Evolutionary conservation across 2,329 filamentous ascomycete species (phyloP).

Genomic region (Aspergillus ochraceoroseus): DNA sequence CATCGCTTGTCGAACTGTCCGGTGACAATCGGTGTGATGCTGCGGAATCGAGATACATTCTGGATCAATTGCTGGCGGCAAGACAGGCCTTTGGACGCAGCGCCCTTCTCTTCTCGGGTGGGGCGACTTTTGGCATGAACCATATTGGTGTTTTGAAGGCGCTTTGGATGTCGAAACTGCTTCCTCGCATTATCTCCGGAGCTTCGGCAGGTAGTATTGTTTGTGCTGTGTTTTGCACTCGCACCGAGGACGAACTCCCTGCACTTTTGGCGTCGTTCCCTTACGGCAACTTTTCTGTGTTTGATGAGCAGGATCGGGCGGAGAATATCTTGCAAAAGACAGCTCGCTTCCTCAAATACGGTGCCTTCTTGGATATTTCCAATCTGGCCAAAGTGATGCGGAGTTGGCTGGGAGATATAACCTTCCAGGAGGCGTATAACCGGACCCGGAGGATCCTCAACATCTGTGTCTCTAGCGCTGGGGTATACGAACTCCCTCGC

Average conservation of each 20-base stretch:
- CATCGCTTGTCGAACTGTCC: conserved; percentile 62
- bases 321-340: conserved; percentile 65
- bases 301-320: conserved; percentile 58
- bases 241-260: conserved; percentile 73
- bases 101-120: conserved; percentile 75
- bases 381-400: conserved; percentile 79
- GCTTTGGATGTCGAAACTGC: conserved; percentile 66
- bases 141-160: conserved; percentile 84
- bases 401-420: conserved; percentile 75
- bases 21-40: conserved; percentile 49
- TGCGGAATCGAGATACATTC: conserved; percentile 55
- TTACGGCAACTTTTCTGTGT: conserved; percentile 74
- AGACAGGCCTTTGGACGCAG: conserved; percentile 81
- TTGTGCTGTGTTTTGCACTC: conserved; percentile 70
- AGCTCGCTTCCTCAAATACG: conserved; percentile 70
- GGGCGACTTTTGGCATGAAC: conserved; percentile 86
- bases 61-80: conserved; percentile 66
- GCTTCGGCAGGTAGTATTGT: conserved; percentile 86
- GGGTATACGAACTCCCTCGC: conserved; percentile 78
- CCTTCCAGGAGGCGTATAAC: conserved; percentile 93
- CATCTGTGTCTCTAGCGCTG: conserved; percentile 85
- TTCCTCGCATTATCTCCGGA: conserved; percentile 82
- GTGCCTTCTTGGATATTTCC: conserved; percentile 77
- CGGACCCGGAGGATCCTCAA: conserved; percentile 88
- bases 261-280: conserved; percentile 64